Percentiles rank a stretch among this genome's conserved stretches.
These are phyloP conservation scores for Cladosporium oxysporum DNA, from an alignment of 2,329 filamentous ascomycete genomes.

Conservation along the genomic window DNA sequence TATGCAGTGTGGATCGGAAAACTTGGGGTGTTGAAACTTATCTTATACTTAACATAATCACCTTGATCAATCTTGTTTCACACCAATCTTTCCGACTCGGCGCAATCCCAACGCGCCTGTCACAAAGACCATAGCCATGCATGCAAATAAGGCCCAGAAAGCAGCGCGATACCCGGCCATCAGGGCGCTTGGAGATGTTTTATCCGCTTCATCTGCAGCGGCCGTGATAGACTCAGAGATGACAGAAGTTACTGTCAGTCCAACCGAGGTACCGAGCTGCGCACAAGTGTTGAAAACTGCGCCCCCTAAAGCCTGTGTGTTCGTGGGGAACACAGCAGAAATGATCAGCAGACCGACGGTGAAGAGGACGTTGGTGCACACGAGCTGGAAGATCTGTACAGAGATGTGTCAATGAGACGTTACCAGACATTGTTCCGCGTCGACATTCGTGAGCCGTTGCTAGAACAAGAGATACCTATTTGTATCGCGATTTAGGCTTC, in stretches of 20 bases:
- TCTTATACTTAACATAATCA: not conserved
- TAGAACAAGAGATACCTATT: not conserved
- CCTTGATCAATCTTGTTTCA: slow-evolving; percentile 37
- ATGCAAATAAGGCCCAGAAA: slow-evolving; percentile 44
- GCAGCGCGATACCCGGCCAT: slow-evolving; percentile 43
- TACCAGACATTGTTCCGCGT: too few relatives aligned
- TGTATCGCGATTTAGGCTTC: not conserved
- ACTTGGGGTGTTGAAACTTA: too few relatives aligned
- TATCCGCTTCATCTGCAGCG: slow-evolving; percentile 10
- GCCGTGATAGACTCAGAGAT: slow-evolving; percentile 4
- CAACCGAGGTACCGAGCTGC: slow-evolving; percentile 47
- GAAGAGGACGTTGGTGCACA: slow-evolving; percentile 36
- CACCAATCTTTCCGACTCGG: slow-evolving; percentile 45
- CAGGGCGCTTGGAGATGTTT: slow-evolving; percentile 32
- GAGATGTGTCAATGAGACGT: not conserved
- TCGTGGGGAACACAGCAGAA: slow-evolving; percentile 36
- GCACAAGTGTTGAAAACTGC: slow-evolving; percentile 49
- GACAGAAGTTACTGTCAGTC: slow-evolving; percentile 35
- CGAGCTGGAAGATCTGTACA: not conserved
- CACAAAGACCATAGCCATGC: slow-evolving; percentile 20
- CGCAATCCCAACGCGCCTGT: slow-evolving; percentile 43
- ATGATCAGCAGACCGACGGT: slow-evolving; percentile 48
- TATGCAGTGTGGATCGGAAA: too few relatives aligned
- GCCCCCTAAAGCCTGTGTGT: slow-evolving; percentile 47
- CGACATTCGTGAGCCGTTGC: not conserved